Conservation (phyloP, 2,329 filamentous ascomycete species). For the Aspergillus ustus region DNA sequence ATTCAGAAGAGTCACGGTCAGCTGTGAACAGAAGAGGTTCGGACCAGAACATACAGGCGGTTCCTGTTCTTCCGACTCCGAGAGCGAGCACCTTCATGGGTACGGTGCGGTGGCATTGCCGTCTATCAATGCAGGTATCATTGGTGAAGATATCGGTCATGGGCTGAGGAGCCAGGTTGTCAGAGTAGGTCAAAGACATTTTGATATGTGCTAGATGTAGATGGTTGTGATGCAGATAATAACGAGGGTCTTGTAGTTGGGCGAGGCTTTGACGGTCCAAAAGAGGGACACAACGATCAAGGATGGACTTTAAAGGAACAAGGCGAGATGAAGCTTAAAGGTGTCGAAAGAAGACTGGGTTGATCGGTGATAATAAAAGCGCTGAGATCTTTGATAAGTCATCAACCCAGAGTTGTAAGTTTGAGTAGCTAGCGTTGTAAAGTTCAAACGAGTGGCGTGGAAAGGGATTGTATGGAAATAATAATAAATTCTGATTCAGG, state of each 20-base stretch:
- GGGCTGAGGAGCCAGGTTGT: conserved; percentile 46
- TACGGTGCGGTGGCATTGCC: conserved; percentile 67
- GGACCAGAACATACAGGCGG: conserved; percentile 61
- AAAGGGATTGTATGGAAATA: conserved; percentile 17
- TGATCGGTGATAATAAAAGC: conserved; percentile 25
- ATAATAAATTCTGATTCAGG: conserved; percentile 7
- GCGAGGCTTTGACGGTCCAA: conserved; percentile 14
- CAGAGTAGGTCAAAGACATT: conserved; percentile 43
- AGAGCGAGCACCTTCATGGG: conserved; percentile 75
- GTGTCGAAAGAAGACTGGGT: conserved; percentile 28
- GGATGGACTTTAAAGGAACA: conserved; percentile 25
- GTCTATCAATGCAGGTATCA: conserved; percentile 70
- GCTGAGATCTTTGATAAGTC: conserved; percentile 14
- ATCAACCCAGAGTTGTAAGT: conserved; percentile 10
- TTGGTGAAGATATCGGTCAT: conserved; percentile 58
- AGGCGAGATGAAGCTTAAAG: conserved; percentile 25
- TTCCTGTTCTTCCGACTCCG: conserved; percentile 72
- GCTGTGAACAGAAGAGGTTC: not conserved
- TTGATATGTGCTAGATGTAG: conserved; percentile 9
- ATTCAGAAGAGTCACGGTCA: conserved; percentile 13
- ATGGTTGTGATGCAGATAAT: conserved; percentile 3
- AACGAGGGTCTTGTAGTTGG: conserved; percentile 15
- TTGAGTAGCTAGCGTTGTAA: conserved; percentile 12
- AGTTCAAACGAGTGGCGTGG: conserved; percentile 11
- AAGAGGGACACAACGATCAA: conserved; percentile 16